Evolutionary conservation across 345 rosid species (phyloP), one percentile per base, ranked within the genome.

Genomic region (Jatropha curcas): DNA sequence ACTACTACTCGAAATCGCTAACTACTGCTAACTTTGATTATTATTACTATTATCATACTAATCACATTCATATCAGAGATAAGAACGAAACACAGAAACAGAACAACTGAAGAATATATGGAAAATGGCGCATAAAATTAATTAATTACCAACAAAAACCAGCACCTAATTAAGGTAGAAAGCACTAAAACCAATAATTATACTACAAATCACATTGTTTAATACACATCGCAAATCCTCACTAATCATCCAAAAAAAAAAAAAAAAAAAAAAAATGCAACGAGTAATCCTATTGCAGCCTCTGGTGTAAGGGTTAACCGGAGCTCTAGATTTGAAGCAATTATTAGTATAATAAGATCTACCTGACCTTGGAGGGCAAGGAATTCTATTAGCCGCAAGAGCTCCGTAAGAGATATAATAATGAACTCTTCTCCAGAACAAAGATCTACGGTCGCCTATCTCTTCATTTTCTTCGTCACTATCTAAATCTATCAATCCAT

Each of bases 381-480:
- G 98, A 31, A 95, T 73, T 53, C 97, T 71, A 75, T 92, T 84
- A 4, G 98, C 99, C 25, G 98, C 75, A 19, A 95, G 79, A 62
- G 98, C 96, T 16, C 96, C 97, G 68, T 95, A 92, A 64, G 99
- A 95, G 11, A 94, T 94, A 86, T 89, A 94, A 73, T 87, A 92
- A 30, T 46, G 85, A 84, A 48, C 55, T 52, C 88, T 68, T 62
- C 76, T 70, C 97, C 98, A 92, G 71, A 87, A 90, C 80, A 94
- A 66, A 11, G 92, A 90, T 74, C 98, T 77, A 12, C 98, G 87
- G 50, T 16, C 86, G 16, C 48, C 80, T 16, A 20, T 89, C 10
- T 64, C 82, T 0, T 72, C 79, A 0, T 62, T 80, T 1, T 68
- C 87, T 5, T 65, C 79, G 0, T 68, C 81, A n/a, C 14, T 69